Percentiles rank a stretch among this genome's conserved stretches.
These are phyloP conservation scores for Metschnikowia aberdeeniae DNA, from an alignment of 805 yeast species.

Conservation along the genomic window DNA sequence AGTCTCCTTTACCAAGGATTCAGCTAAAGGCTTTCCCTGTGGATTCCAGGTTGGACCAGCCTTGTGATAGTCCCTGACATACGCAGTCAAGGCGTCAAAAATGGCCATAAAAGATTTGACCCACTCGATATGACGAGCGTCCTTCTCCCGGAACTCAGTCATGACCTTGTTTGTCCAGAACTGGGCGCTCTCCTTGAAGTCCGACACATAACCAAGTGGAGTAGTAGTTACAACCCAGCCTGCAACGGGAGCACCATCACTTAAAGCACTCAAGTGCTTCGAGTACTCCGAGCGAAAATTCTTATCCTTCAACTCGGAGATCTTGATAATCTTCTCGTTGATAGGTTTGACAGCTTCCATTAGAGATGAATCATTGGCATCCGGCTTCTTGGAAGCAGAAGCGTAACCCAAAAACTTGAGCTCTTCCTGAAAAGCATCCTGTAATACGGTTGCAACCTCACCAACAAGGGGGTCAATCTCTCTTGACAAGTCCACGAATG, in stretches of 20 bases:
- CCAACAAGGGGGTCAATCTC: conserved; percentile 55
- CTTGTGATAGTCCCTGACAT: conserved; percentile 72
- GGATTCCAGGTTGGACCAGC: conserved; percentile 81
- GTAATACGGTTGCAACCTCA: conserved; percentile 48
- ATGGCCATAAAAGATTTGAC: conserved; percentile 59
- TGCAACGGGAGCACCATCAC: conserved; percentile 85
- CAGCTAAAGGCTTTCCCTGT: conserved; percentile 55
- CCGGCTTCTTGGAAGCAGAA: conserved; percentile 61
- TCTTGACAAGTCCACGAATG: conserved; percentile 53
- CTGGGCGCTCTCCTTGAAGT: conserved; percentile 85
- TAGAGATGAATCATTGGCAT: conserved; percentile 48
- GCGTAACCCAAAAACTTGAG: conserved; percentile 57
- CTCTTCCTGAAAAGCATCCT: conserved; percentile 57
- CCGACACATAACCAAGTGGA: conserved; percentile 73
- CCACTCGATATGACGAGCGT: conserved; percentile 74
- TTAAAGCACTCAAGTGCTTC: conserved; percentile 74
- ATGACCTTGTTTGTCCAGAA: conserved; percentile 91
- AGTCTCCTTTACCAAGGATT: conserved; percentile 37
- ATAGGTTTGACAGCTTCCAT: conserved; percentile 63
- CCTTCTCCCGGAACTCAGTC: conserved; percentile 76
- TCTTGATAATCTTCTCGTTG: conserved; percentile 52
- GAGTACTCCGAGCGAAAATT: conserved; percentile 63
- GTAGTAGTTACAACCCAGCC: conserved; percentile 85
- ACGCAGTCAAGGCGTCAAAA: conserved; percentile 65
- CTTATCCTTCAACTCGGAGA: conserved; percentile 65